These are phyloP conservation scores for Chamaecyparis obtusa DNA, from an alignment of 75 land plant species.

Conservation along the genomic window DNA sequence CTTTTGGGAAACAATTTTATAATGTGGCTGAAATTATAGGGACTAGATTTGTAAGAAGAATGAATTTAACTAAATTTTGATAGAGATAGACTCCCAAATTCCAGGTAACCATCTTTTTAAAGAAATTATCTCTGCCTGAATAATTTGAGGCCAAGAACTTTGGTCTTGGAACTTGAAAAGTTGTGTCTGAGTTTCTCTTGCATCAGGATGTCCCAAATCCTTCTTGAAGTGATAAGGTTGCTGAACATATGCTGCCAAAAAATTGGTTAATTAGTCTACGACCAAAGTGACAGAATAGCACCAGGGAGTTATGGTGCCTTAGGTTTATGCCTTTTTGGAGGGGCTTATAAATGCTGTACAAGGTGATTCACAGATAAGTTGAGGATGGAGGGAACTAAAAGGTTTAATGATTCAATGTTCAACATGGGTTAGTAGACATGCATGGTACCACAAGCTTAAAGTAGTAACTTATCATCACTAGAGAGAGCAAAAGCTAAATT, in stretches of 20 bases:
- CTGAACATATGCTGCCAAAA: neutral
- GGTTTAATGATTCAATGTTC: neutral
- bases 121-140: neutral
- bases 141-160: neutral
- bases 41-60: neutral
- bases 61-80: neutral
- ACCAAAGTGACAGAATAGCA: neutral
- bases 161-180: neutral
- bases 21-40: neutral
- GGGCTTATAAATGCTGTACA: neutral
- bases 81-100: too few species aligned
- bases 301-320: neutral
- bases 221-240: neutral
- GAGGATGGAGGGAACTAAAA: neutral
- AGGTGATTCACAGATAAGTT: neutral
- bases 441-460: neutral
- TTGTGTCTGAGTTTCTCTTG: neutral
- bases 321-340: neutral
- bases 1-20: too few species aligned
- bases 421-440: neutral
- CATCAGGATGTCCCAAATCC: neutral
- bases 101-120: too few species aligned
- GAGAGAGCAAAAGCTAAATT: neutral
- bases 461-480: neutral
- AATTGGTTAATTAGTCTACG: neutral